phyloP scores from a whole-genome alignment of 345 rosid species.

The Psidium friedrichsthalianum region DNA sequence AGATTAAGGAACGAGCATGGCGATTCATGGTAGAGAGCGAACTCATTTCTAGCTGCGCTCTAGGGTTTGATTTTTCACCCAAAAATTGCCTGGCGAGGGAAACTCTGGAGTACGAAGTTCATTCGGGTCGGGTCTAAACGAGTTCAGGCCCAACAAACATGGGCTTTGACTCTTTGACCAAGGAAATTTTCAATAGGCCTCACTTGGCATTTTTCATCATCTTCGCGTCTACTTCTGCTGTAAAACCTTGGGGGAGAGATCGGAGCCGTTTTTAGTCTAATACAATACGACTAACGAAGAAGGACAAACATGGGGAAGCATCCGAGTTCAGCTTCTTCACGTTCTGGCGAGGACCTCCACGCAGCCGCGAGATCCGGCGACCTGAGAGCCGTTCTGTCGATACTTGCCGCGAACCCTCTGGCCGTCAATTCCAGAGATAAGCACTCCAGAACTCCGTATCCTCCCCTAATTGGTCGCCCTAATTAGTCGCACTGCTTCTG shows the following conservation, averaged over 20 bases:
- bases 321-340: neutral
- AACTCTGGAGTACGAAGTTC: neutral
- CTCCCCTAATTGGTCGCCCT: too few species aligned
- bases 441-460: slow-evolving; percentile 97
- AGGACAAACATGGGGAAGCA: slow-evolving; percentile 2
- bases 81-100: neutral
- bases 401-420: slow-evolving; percentile 54
- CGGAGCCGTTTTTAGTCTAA: neutral
- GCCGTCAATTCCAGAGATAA: slow-evolving; percentile 81
- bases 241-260: neutral
- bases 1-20: slow-evolving; percentile 1
- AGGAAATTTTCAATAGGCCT: neutral
- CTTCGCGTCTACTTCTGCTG: neutral
- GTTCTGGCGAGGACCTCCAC: slow-evolving; percentile 37
- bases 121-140: neutral
- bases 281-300: neutral
- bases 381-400: slow-evolving; percentile 40
- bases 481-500: too few species aligned
- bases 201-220: neutral
- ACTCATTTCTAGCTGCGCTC: neutral
- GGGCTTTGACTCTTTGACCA: neutral
- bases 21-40: neutral
- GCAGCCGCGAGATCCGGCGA: slow-evolving; percentile 93
- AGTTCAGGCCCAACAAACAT: neutral
- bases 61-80: neutral